Evolutionary conservation across 2,329 filamentous ascomycete genomes (phyloP).

Genomic region (Aspergillus aculeatinus): DNA sequence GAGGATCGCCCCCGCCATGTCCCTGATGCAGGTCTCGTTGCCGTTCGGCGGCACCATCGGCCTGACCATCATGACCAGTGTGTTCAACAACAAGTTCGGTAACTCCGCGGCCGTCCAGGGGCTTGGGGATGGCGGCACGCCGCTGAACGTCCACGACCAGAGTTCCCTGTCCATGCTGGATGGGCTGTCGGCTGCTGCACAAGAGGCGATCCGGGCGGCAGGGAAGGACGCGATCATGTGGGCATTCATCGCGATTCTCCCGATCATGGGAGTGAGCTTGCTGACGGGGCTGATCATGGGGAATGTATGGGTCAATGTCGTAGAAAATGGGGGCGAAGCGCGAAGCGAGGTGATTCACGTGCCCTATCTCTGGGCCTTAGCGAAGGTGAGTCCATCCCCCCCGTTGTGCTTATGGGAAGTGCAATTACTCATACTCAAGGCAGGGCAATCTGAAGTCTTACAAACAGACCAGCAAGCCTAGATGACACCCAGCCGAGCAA

Average conservation of each 20-base stretch:
- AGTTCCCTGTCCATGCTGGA: conserved; percentile 41
- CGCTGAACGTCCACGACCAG: conserved; percentile 34
- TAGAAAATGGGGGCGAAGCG: conserved; percentile 9
- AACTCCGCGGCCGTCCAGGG: conserved; percentile 26
- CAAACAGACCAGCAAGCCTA: conserved; percentile 24
- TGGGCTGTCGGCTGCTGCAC: conserved; percentile 34
- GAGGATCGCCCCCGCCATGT: conserved; percentile 59
- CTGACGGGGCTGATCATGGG: conserved; percentile 48
- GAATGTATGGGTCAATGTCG: conserved; percentile 53
- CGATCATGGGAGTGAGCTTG: conserved; percentile 55
- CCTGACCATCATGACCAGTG: conserved; percentile 66
- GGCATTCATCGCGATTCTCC: conserved; percentile 62
- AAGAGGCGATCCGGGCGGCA: conserved; percentile 42
- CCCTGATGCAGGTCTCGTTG: conserved; percentile 58
- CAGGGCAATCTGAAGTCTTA: conserved; percentile 28
- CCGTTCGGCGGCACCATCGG: conserved; percentile 65
- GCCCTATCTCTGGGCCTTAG: conserved; percentile 33
- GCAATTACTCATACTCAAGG: neutral
- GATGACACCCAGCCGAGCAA: no score
- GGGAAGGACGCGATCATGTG: conserved; percentile 62
- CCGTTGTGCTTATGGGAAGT: no score
- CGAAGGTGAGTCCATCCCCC: conserved; percentile 24
- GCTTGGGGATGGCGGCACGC: conserved; percentile 26
- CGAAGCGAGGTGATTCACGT: conserved; percentile 33
- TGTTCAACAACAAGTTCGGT: conserved; percentile 62